Percentiles rank a stretch among this genome's conserved stretches.
These are phyloP conservation scores for Didymella exigua DNA, from an alignment of 2,329 filamentous ascomycete species.

Conservation along the genomic window DNA sequence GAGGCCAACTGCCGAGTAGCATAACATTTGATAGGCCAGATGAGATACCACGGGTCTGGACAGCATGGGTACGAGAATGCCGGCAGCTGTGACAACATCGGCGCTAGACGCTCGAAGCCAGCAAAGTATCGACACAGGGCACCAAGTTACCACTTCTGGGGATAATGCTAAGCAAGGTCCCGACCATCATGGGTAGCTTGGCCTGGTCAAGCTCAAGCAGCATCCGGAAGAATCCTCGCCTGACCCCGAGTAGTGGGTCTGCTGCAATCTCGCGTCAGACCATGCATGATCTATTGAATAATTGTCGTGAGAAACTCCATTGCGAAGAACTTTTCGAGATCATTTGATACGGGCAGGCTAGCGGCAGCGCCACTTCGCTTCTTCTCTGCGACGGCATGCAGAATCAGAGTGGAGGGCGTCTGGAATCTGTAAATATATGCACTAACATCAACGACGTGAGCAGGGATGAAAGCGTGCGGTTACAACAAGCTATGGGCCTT, in stretches of 20 bases:
- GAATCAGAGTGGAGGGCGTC: background rate
- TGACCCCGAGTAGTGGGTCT: slow-evolving; percentile 5
- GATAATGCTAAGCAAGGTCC: slow-evolving; percentile 7
- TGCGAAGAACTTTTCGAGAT: background rate
- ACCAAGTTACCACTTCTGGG: slow-evolving; percentile 9
- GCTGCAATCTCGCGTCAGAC: slow-evolving; percentile 17
- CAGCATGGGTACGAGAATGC: slow-evolving; percentile 15
- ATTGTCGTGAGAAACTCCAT: slow-evolving; percentile 2
- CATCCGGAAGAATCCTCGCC: background rate
- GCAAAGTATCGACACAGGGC: slow-evolving; percentile 7
- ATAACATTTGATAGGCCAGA: slow-evolving; percentile 17
- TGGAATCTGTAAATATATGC: background rate
- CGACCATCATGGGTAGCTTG: background rate
- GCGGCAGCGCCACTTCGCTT: slow-evolving; percentile 6
- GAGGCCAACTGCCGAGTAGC: background rate
- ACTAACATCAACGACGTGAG: slow-evolving; percentile 2
- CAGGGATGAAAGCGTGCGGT: background rate
- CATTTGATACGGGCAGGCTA: background rate
- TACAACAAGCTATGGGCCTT: background rate
- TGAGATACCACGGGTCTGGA: slow-evolving; percentile 9
- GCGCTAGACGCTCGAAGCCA: slow-evolving; percentile 16
- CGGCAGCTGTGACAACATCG: slow-evolving; percentile 19
- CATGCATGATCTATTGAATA: slow-evolving; percentile 24
- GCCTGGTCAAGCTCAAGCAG: slow-evolving; percentile 4
- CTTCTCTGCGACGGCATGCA: background rate